phyloP scores from a whole-genome alignment of 2,329 filamentous ascomycete species.

The Xylariaceae sp. region DNA sequence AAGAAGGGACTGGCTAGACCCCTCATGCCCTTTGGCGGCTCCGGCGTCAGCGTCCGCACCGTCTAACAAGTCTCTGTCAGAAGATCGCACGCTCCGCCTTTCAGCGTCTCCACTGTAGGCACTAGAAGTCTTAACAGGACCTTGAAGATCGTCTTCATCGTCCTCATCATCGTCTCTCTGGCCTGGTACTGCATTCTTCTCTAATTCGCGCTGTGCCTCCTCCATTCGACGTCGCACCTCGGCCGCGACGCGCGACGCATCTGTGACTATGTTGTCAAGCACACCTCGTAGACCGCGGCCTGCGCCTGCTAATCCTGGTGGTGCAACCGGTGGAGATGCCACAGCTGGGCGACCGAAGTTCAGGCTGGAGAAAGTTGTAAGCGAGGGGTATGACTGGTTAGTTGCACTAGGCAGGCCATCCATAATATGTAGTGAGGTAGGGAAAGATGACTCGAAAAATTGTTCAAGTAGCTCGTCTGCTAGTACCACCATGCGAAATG shows the following conservation, averaged over 20 bases:
- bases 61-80: conserved; percentile 73
- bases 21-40: conserved; percentile 45
- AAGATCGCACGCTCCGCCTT: conserved; percentile 67
- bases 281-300: conserved; percentile 86
- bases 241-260: conserved; percentile 93
- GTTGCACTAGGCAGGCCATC: conserved; percentile 58
- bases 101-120: conserved; percentile 63
- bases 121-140: conserved; percentile 40
- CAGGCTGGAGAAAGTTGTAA: conserved; percentile 82
- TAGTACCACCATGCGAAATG: conserved; percentile 97
- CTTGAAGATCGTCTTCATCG: conserved; percentile 66
- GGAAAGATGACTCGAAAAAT: conserved; percentile 97
- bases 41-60: conserved; percentile 75
- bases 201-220: conserved; percentile 89
- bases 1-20: conserved; percentile 37
- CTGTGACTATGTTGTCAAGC: conserved; percentile 94
- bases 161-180: conserved; percentile 71
- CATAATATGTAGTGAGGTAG: conserved; percentile 87
- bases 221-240: conserved; percentile 94
- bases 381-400: conserved; percentile 65
- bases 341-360: conserved; percentile 58
- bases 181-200: conserved; percentile 75
- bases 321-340: conserved; percentile 47
- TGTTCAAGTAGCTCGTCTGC: conserved; percentile 95
- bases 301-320: conserved; percentile 51